phyloP scores from a whole-genome alignment of 2,329 filamentous ascomycete species.

The Sporothrix globosa region DNA sequence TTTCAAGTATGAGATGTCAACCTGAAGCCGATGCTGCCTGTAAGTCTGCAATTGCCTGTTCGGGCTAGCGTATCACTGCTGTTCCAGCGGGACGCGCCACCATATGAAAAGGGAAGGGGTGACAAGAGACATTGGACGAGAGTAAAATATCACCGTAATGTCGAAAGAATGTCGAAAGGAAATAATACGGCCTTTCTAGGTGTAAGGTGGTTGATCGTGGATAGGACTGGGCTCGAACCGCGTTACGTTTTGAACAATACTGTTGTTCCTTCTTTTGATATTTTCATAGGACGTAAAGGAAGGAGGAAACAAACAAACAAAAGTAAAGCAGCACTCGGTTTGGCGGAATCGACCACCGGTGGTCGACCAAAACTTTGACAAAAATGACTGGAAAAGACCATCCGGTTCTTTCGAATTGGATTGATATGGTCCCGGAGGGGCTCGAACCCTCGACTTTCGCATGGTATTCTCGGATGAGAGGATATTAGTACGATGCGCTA shows the following conservation, averaged over 20 bases:
- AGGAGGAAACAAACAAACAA: background rate
- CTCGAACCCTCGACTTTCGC: conserved; percentile 26
- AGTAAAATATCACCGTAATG: no score
- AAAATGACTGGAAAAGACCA: conserved; percentile 24
- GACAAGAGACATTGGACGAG: no score
- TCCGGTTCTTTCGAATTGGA: conserved; percentile 7
- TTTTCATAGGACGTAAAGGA: no score
- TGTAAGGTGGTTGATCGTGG: no score
- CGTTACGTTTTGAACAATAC: no score
- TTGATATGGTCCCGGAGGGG: conserved; percentile 18
- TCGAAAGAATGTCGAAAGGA: no score
- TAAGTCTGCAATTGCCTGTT: conserved; percentile 16
- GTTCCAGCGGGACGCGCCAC: background rate
- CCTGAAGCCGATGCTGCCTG: background rate
- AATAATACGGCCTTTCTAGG: no score
- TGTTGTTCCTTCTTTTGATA: no score
- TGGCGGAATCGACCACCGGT: no score
- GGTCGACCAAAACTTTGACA: background rate
- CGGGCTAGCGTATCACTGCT: background rate
- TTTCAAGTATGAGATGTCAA: background rate
- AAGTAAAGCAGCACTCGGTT: background rate
- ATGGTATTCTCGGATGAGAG: conserved; percentile 25
- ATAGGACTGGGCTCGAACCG: no score
- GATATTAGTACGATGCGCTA: conserved; percentile 27
- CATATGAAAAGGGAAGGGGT: background rate